Base-by-base conservation (phyloP, 306 rosid genomes). In the Citrullus mucosospermus region DNA sequence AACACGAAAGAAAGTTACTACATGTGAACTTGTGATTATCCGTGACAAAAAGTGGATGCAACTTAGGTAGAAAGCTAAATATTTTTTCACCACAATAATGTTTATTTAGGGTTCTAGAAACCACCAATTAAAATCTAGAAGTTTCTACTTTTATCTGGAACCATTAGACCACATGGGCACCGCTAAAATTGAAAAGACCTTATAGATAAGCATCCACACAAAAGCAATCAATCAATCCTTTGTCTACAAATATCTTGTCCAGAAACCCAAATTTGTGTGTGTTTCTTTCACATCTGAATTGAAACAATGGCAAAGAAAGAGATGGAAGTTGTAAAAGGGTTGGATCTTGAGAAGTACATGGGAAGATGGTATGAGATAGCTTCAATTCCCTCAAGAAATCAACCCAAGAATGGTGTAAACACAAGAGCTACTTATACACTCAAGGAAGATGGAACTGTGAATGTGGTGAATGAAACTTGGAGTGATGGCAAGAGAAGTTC, bases 291-390 rank as follows among this genome's bases (percentile, higher is more conserved):
- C 9, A 1, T 5, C 3, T 14, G 51, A 16, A 3, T 4, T 14
- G 51, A 16, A 3, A 12, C 62, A 38, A 92, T 89, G 97, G 84
- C 91, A 8, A 80, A 80, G 16, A 87, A 87, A 79, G 90, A 81
- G 59, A 89, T 95, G 97, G 81, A 83, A 2, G 99, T 89, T 16
- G 97, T 83, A 78, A 92, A 79, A 81, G 82, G 81, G 36, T 50
- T 95, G 10, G 97, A 95, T 73, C 0, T 95, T 36, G 58, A 81
- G 78, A 76, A 91, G 28, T 95, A 92, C 89, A 91, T 88, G 97
- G 99, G 99, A 8, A 84, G 97, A 4, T 95, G 99, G 99, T 95
- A 91, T 66, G 99, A 95, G 81, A 95, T 95, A 18, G 97, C 97
- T 0, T 95, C 92, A 14, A 85, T 92, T 77, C 97, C 97, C 11